Conservation (phyloP, 2,329 filamentous ascomycete genomes). For the Atkinsonella hypoxylon region DNA sequence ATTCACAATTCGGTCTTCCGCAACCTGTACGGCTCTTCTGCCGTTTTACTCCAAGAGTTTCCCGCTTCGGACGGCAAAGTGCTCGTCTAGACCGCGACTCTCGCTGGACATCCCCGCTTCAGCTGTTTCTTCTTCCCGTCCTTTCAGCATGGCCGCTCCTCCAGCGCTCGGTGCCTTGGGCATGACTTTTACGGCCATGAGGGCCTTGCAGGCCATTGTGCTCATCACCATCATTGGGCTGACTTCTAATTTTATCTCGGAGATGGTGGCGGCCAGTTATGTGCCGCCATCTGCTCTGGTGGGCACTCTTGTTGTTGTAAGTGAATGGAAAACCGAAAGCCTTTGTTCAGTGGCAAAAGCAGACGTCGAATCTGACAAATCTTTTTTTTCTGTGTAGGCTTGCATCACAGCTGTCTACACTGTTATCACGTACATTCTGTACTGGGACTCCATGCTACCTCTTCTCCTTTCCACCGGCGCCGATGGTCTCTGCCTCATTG, state of each 20-base stretch:
- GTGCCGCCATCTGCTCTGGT: conserved; percentile 62
- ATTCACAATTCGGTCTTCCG: conserved; percentile 22
- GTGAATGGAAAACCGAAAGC: conserved; percentile 21
- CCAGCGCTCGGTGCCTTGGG: conserved; percentile 59
- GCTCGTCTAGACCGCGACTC: conserved; percentile 28
- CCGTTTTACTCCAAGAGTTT: conserved; percentile 30
- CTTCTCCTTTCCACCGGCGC: conserved; percentile 55
- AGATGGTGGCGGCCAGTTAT: conserved; percentile 56
- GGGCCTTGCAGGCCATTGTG: conserved; percentile 56
- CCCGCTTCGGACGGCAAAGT: conserved; percentile 27
- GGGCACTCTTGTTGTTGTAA: conserved; percentile 67
- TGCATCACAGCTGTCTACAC: conserved; percentile 71
- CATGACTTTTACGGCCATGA: conserved; percentile 63
- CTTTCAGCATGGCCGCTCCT: conserved; percentile 30
- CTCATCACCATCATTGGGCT: conserved; percentile 72
- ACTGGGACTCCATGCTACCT: conserved; percentile 63
- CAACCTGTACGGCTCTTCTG: conserved; percentile 19
- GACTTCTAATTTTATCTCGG: conserved; percentile 67
- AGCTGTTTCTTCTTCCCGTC: conserved; percentile 11
- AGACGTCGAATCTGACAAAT: neutral
- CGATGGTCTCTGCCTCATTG: conserved; percentile 61
- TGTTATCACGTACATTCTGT: conserved; percentile 69
- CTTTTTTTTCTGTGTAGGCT: conserved; percentile 38
- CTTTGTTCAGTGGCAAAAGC: neutral
- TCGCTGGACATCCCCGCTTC: conserved; percentile 24